Conservation (phyloP, 1,284 basidiomycete species). For the Cutaneotrichosporon curvatum region DNA sequence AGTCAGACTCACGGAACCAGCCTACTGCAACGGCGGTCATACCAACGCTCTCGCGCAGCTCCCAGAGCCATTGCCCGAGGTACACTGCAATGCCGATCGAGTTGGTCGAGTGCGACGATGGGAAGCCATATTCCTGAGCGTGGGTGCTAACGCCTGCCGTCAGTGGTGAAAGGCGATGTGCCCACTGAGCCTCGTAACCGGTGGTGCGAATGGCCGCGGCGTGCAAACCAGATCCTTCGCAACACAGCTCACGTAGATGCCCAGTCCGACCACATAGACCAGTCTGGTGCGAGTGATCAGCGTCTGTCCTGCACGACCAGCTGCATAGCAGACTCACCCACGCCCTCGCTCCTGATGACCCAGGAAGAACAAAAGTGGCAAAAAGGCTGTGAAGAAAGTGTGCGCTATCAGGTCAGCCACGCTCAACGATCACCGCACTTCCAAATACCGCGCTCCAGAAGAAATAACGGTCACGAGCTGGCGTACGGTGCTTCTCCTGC, state of each 20-base stretch:
- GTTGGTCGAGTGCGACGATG: constrained; percentile 92
- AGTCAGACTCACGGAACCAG: constrained; percentile 21
- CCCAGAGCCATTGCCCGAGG: constrained; percentile 45
- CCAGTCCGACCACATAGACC: constrained; percentile 65
- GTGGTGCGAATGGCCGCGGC: constrained; percentile 83
- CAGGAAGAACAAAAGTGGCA: constrained; percentile 84
- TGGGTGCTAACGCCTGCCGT: constrained; percentile 65
- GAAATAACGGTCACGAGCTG: constrained; percentile 77
- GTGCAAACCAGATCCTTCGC: constrained; percentile 85
- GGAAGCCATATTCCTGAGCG: constrained; percentile 65
- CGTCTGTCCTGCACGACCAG: neutral
- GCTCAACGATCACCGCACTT: constrained; percentile 41
- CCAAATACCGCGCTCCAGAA: constrained; percentile 83
- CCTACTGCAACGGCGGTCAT: constrained; percentile 11
- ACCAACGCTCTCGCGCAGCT: constrained; percentile 19
- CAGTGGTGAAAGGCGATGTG: neutral
- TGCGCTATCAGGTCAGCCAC: constrained; percentile 51
- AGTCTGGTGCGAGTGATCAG: no score
- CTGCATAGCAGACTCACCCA: constrained; percentile 1
- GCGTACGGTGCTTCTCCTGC: constrained; percentile 61
- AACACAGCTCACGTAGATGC: constrained; percentile 77
- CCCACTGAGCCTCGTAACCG: constrained; percentile 65
- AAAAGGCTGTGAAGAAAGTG: constrained; percentile 86
- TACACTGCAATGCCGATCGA: constrained; percentile 79
- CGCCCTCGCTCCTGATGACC: constrained; percentile 60